phyloP scores from a whole-genome alignment of 768 basidiomycete species.

The Macrolepiota albuminosa region DNA sequence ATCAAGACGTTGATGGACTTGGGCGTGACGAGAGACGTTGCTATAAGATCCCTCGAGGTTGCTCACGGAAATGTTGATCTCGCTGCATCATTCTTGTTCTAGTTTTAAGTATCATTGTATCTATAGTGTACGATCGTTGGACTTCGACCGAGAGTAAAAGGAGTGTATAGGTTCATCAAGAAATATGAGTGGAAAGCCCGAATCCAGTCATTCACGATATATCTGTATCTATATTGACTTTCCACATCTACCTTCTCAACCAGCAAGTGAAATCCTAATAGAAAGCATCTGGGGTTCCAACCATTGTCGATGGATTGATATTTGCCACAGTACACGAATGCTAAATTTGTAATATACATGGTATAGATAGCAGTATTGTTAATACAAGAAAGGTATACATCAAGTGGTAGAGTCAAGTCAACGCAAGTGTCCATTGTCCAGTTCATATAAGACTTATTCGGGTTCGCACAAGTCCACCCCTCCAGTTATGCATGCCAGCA shows the following conservation, averaged over 20 bases:
- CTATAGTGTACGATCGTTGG: slow-evolving; percentile 17
- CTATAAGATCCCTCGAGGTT: slow-evolving; percentile 71
- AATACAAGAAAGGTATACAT: slow-evolving; percentile 7
- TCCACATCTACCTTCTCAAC: neutral
- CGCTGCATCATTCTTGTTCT: slow-evolving; percentile 86
- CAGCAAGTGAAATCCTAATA: neutral
- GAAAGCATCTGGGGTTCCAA: neutral
- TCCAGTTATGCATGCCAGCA: slow-evolving; percentile 87
- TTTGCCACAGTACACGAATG: slow-evolving; percentile 24
- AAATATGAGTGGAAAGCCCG: neutral
- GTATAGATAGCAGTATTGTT: slow-evolving; percentile 16
- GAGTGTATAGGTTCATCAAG: neutral
- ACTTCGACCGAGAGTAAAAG: neutral
- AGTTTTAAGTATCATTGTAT: slow-evolving; percentile 16
- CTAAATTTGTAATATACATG: slow-evolving; percentile 16
- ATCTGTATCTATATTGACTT: neutral
- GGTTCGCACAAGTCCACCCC: slow-evolving; percentile 78
- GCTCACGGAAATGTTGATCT: slow-evolving; percentile 84
- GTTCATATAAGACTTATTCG: slow-evolving; percentile 71
- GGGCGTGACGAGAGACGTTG: slow-evolving; percentile 73
- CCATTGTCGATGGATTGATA: neutral
- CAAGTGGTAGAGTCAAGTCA: neutral
- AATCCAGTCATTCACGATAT: neutral
- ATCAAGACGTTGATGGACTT: slow-evolving; percentile 70
- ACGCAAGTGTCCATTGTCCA: slow-evolving; percentile 1